Conservation (phyloP, 352 stramenopile species). For the Pythium inflatum region DNA sequence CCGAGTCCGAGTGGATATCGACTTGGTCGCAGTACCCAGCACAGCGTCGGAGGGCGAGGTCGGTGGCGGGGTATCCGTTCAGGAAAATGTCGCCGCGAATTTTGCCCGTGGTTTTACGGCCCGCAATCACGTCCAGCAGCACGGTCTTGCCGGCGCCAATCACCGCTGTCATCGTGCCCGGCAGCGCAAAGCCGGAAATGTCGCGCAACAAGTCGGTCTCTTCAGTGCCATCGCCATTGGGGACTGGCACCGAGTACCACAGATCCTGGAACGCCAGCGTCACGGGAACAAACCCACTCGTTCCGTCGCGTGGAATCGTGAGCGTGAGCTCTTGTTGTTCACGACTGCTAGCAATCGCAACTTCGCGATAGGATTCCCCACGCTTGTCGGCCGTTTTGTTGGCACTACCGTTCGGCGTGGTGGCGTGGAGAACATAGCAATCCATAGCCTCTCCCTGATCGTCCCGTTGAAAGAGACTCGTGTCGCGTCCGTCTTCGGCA, state of each 20-base stretch:
- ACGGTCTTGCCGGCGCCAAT: slow-evolving; percentile 88
- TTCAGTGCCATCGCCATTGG: slow-evolving; percentile 29
- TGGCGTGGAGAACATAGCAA: slow-evolving; percentile 26
- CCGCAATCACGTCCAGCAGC: slow-evolving; percentile 90
- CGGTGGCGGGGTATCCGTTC: slow-evolving; percentile 28
- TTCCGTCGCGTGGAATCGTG: slow-evolving; percentile 26
- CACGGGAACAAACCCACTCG: slow-evolving; percentile 36
- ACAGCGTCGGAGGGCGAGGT: slow-evolving; percentile 23
- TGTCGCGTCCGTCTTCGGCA: background rate
- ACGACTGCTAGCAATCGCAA: too few relatives aligned
- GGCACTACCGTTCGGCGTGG: too few relatives aligned
- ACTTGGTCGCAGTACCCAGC: slow-evolving; percentile 32
- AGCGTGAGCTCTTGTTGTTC: slow-evolving; percentile 20
- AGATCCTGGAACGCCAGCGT: slow-evolving; percentile 41
- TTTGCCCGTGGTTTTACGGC: slow-evolving; percentile 81
- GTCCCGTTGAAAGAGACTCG: background rate
- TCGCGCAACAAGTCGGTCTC: slow-evolving; percentile 53
- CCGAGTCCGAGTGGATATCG: slow-evolving; percentile 32
- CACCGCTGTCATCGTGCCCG: slow-evolving; percentile 47
- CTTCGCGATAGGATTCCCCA: background rate
- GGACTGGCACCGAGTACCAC: slow-evolving; percentile 38
- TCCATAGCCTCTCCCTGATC: background rate
- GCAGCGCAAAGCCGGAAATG: slow-evolving; percentile 35
- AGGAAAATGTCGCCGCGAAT: slow-evolving; percentile 54
- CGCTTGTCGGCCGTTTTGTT: background rate